Percentiles rank a stretch among this genome's conserved stretches.
phyloP scores from a whole-genome alignment of 441 rosid genomes.

The Mallotus repandus region DNA sequence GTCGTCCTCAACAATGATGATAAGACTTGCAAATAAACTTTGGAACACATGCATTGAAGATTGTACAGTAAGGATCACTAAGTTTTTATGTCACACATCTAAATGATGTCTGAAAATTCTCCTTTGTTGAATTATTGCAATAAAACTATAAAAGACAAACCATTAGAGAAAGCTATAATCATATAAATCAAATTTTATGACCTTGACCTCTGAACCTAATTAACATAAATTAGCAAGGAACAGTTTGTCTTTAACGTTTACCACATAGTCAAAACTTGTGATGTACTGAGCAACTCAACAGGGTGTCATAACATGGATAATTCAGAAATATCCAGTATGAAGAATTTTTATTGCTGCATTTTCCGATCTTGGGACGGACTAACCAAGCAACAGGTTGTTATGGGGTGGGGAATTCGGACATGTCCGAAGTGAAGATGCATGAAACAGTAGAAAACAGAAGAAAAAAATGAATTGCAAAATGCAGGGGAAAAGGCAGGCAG shows the following conservation, averaged over 20 bases:
- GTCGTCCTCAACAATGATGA: not conserved
- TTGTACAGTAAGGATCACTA: no score
- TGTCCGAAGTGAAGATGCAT: not conserved
- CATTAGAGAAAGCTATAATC: not conserved
- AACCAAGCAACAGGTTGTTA: not conserved
- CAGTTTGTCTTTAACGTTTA: not conserved
- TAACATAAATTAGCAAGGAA: not conserved
- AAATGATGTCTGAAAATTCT: not conserved
- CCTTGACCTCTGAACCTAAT: not conserved
- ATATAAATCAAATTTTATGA: not conserved
- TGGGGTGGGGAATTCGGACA: not conserved
- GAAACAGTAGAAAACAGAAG: not conserved
- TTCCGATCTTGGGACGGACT: no score
- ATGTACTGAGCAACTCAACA: not conserved
- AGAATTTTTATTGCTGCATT: no score
- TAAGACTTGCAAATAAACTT: not conserved
- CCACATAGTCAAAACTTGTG: not conserved
- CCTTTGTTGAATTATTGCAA: not conserved
- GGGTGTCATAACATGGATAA: not conserved
- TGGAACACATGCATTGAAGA: no score
- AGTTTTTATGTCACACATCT: not conserved
- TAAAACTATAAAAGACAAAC: no score
- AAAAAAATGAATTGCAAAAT: not conserved
- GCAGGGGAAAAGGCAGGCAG: not conserved
- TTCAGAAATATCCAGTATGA: not conserved